Evolutionary conservation across 352 stramenopile genomes (phyloP), one percentile per base, ranked within the genome.

Genomic region (Pythium phragmitis): DNA sequence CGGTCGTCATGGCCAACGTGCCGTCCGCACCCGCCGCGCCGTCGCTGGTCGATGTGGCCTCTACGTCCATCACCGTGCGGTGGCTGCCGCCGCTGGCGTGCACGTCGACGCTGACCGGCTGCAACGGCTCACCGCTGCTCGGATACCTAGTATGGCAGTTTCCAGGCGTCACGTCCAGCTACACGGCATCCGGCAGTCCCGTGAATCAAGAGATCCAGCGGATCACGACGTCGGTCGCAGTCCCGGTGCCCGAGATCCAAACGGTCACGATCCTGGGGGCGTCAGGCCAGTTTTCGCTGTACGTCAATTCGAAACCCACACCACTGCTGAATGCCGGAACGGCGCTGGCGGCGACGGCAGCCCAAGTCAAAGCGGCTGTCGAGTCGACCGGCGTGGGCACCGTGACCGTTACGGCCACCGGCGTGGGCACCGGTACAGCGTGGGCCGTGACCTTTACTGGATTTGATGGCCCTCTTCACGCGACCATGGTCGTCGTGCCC

Each of bases 101-200:
- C 46, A 93, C 82, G 5, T 88, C 80, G 16, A 91, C 79, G 13
- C 66, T 89, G 8, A 89, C 86, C 23, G 80, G 81, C 0, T 95
- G 85, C 59, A 93, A 86, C 59, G 87, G 87, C 0, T 86, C 85
- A 0, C 83, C 88, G 3, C 43, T 93, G 16, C 90, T 96, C 7
- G 94, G 92, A 0, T 99, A 98, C 80, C 92, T 91, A 47, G 49
- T 99, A 13, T 99, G 97, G 82, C 76, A 96, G 60, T 99, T 98
- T 59, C 63, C 78, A 23, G 86, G 86, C 0, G 84, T 92, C 23
- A 85, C 82, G 23, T 76, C 80, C 8, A 79, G 77, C 16, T 89
- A 87, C 53, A 84, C 87, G n/a, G 77, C 79, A 21, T 96, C 91
- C 21, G 86, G 84, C 3, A 84, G 80, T 51, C 82, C 91, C 7